Conservation (phyloP, 2,329 filamentous ascomycete genomes). For the Septoria linicola region DNA sequence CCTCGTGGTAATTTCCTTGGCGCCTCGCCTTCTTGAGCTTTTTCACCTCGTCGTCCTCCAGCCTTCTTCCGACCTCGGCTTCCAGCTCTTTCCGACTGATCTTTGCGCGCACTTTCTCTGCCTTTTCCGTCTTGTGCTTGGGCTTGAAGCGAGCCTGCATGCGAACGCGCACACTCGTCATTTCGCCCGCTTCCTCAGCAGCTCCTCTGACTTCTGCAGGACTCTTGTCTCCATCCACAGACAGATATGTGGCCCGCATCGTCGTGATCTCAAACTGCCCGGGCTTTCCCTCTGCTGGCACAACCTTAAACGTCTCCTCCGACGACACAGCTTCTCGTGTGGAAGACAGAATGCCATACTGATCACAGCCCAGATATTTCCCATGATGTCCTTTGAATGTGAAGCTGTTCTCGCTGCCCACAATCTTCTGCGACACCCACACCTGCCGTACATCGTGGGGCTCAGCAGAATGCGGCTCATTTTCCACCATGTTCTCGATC, state of each 20-base stretch:
- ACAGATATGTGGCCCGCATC: slow-evolving; percentile 67
- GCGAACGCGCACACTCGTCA: slow-evolving; percentile 73
- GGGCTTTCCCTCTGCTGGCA: slow-evolving; percentile 13
- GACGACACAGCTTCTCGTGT: slow-evolving; percentile 77
- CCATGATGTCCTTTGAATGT: slow-evolving; percentile 91
- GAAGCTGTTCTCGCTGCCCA: slow-evolving; percentile 71
- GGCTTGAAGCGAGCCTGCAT: slow-evolving; percentile 98
- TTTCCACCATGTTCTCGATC: slow-evolving; percentile 86
- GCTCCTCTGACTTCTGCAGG: slow-evolving; percentile 73
- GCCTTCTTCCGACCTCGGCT: slow-evolving; percentile 32
- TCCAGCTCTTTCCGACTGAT: slow-evolving; percentile 72
- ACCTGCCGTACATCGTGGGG: slow-evolving; percentile 95
- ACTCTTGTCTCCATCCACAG: slow-evolving; percentile 50
- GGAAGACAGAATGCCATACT: slow-evolving; percentile 74
- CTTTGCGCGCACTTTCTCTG: slow-evolving; percentile 79
- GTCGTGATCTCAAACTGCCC: slow-evolving; percentile 33
- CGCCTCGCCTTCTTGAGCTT: slow-evolving; percentile 76
- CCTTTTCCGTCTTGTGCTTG: slow-evolving; percentile 71
- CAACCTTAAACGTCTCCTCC: slow-evolving; percentile 73
- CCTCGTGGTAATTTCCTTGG: slow-evolving; percentile 88
- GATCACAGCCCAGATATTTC: slow-evolving; percentile 82
- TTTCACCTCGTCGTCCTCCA: slow-evolving; percentile 76
- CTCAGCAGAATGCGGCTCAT: slow-evolving; percentile 78
- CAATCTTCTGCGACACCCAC: slow-evolving; percentile 82
- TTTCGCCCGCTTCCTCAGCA: slow-evolving; percentile 64